Percentiles rank a stretch among this genome's conserved stretches.
These are phyloP conservation scores for Colletotrichum orbiculare DNA, from an alignment of 2,329 filamentous ascomycete genomes.

Conservation along the genomic window DNA sequence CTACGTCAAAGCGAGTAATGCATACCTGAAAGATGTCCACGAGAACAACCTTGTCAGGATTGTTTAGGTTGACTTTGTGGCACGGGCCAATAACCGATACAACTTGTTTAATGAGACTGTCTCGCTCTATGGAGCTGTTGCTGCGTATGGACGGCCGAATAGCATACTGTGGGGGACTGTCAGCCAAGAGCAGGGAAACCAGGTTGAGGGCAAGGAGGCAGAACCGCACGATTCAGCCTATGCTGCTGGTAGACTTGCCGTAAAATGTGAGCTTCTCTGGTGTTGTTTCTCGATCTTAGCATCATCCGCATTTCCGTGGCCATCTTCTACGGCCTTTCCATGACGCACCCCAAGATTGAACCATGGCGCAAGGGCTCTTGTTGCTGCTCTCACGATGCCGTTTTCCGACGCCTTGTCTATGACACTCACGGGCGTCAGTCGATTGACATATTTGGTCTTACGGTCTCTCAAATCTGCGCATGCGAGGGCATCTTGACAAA, in stretches of 20 bases:
- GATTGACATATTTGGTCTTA: slow-evolving; percentile 69
- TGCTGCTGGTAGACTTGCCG: too few species aligned
- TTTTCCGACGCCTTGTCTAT: slow-evolving; percentile 75
- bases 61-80: slow-evolving; percentile 82
- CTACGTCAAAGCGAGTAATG: too few species aligned
- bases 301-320: slow-evolving; percentile 34
- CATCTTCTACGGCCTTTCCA: neutral
- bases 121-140: slow-evolving; percentile 75
- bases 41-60: slow-evolving; percentile 82
- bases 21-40: slow-evolving; percentile 84
- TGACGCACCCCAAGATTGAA: slow-evolving; percentile 62
- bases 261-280: slow-evolving; percentile 24
- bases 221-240: too few species aligned
- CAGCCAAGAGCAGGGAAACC: neutral
- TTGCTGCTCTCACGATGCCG: slow-evolving; percentile 73
- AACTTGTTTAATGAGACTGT: slow-evolving; percentile 76
- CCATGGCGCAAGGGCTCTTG: slow-evolving; percentile 69
- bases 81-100: slow-evolving; percentile 72
- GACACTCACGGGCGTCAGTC: slow-evolving; percentile 62
- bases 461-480: slow-evolving; percentile 55
- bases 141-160: slow-evolving; percentile 83
- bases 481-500: slow-evolving; percentile 64
- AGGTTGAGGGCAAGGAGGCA: neutral
- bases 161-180: slow-evolving; percentile 70
- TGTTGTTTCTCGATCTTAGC: slow-evolving; percentile 35